These are phyloP conservation scores for Zalerion maritima DNA, from an alignment of 495 filamentous ascomycete genomes.

Conservation along the genomic window DNA sequence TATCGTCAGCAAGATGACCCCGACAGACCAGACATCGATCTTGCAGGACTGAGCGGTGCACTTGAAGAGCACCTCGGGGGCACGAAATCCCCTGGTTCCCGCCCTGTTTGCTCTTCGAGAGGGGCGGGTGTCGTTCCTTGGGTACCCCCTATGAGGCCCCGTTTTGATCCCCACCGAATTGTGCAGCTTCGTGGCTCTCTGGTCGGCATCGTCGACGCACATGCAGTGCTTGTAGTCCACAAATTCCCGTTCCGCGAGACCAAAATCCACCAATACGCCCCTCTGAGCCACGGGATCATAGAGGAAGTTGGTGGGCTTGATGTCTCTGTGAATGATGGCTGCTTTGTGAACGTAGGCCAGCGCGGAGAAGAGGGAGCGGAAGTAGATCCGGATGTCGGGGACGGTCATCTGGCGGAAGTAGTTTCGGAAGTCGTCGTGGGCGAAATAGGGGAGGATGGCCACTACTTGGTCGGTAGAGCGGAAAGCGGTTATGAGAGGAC, in stretches of 20 bases:
- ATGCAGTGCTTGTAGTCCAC: conserved; percentile 56
- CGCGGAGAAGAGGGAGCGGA: conserved; percentile 76
- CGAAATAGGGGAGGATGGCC: conserved; percentile 87
- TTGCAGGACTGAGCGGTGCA: conserved; percentile 93
- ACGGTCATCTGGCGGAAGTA: conserved; percentile 84
- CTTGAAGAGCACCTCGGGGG: conserved; percentile 92
- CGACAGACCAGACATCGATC: conserved; percentile 94
- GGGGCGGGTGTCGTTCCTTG: conserved; percentile 72
- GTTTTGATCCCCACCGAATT: conserved; percentile 24
- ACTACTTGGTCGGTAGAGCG: conserved; percentile 87
- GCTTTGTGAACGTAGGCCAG: conserved; percentile 68
- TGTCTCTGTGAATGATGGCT: conserved; percentile 85
- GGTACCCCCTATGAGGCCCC: conserved; percentile 51
- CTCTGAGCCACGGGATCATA: conserved; percentile 71
- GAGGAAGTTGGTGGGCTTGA: conserved; percentile 99
- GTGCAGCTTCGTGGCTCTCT: conserved; percentile 22
- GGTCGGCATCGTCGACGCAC: conserved; percentile 38
- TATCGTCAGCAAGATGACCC: conserved; percentile 85
- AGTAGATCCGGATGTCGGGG: conserved; percentile 73
- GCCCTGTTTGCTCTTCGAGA: conserved; percentile 85
- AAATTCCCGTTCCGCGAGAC: conserved; percentile 73
- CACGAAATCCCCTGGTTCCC: conserved; percentile 90
- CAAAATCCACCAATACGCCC: conserved; percentile 93
- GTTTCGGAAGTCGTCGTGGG: conserved; percentile 87
- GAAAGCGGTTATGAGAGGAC: conserved; percentile 92